Evolutionary conservation across 2,329 filamentous ascomycete genomes (phyloP).

Genomic region (Cordyceps cateniannulata): DNA sequence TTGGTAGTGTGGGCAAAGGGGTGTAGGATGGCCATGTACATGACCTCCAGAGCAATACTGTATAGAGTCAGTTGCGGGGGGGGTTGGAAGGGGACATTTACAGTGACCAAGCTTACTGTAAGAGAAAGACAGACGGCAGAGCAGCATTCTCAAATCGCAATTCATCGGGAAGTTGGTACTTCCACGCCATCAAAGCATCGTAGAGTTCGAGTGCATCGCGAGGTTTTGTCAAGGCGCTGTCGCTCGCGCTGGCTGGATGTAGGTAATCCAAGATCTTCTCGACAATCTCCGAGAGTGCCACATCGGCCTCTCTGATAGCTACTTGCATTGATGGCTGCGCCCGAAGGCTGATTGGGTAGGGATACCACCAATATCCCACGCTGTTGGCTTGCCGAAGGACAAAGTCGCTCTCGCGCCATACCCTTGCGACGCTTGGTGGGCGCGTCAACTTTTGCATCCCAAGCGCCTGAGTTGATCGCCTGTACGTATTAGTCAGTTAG

Average conservation of each 20-base stretch:
- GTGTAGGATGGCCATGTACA: not conserved
- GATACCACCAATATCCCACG: not conserved
- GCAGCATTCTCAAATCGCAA: not conserved
- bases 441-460: not conserved
- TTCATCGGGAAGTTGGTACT: not conserved
- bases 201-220: not conserved
- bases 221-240: not conserved
- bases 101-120: not conserved
- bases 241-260: not conserved
- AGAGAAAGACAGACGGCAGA: not conserved
- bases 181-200: not conserved
- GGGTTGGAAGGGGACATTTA: not conserved
- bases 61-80: not conserved
- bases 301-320: not conserved
- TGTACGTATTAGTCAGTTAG: not conserved
- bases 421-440: not conserved
- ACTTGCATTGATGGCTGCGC: not conserved
- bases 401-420: not conserved
- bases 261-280: not conserved
- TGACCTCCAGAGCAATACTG: not conserved
- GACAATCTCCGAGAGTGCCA: not conserved
- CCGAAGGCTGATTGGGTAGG: not conserved
- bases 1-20: not conserved
- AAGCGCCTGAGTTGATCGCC: not conserved
- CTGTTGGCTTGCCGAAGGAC: not conserved